Evolutionary conservation across 371 early-diverging fungal genomes (phyloP), one percentile per base, ranked within the genome.

Genomic region (Gilbertella persicaria): DNA sequence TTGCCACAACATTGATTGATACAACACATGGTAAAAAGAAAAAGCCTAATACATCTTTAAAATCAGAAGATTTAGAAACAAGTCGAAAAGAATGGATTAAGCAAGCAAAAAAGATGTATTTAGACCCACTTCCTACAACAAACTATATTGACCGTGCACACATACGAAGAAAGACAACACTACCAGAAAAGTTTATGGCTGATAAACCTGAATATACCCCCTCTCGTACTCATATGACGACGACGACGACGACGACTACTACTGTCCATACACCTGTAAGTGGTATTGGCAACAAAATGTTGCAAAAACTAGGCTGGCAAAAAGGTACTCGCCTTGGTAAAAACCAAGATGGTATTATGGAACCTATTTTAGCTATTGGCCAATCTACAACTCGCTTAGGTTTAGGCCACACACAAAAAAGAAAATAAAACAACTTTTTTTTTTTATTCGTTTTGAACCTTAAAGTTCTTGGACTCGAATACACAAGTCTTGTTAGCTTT

Each of bases 271-370:
- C 62, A 24, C 51, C 64, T 0, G 66, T 63, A 1, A 2, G 44
- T 29, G 71, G 71, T 19, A 55, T 67, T 12, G 78, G 78, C 0
- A 60, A 62, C 17, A 48, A 56, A 6, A 57, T 78, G 54, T 33
- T 78, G 14, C 63, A 55, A 19, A 71, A 67, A 28, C 54, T 78
- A 60, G 78, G 78, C 3, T 78, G 78, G 78, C 55, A 67, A 49
- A 63, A 64, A 41, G 78, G 78, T 7, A 64, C 69, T 49, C 62
- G 72, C 9, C 43, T 78, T 21, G 78, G 78, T 7, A 59, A 51
- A 44, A 30, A 50, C 35, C 63, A 63, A 13, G 44, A 50, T 3
- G 73, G 73, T 26, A 63, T 72, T n/a, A 21, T 57, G 10, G 67
- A 60, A 42, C 69, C 69, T 5, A 59, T 72, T 10, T 29, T 28